Evolutionary conservation across 2,329 filamentous ascomycete genomes (phyloP), one percentile per base, ranked within the genome.

Genomic region (Pseudogymnoascus sp.): DNA sequence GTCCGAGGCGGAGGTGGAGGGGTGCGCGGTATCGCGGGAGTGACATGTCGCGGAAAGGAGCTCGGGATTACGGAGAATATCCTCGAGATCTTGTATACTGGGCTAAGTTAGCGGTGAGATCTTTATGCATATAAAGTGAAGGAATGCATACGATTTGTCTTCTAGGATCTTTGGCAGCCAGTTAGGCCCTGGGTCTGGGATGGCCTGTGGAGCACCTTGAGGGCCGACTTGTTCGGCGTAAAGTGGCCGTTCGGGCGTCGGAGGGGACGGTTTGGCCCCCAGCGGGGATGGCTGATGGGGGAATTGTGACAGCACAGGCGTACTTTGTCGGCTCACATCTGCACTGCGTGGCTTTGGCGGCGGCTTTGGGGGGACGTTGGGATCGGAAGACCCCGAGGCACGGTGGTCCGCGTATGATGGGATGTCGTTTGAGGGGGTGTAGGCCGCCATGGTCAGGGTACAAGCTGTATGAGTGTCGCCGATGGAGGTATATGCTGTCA

Each of bases 141-240:
- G 37, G 66, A 67, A 66, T 66, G 77, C 84, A 67, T 78, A 95
- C 91, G 90, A 87, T 78, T 94, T 95, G 71, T 94, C 89, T 71
- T 89, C 84, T 1, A 97, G 77, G 11, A 85, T 77, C 65, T 84
- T 82, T 1, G 92, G 92, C 2, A 96, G 80, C 92, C 92, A 96
- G 66, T 86, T 83, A 61, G 89, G 85, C 18, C 86, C 84, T 0
- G 84, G 84, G 67, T 87, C 85, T 2, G 79, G 76, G 42, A 80
- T 76, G 1, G 64, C 67, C 18, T 67, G 69, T 56, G 71, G 70
- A 65, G 31, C n/a, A 28, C 60, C 18, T 63, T 31, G 38, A 42
- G 56, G 62, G 35, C 31, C 37, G 38, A 35, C 28, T 60, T 42
- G 35, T 42, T 44, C 21, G 38, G 59, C 50, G 33, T 63, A 40